Evolutionary conservation across 2,329 filamentous ascomycete genomes (phyloP), one percentile per base, ranked within the genome.

Genomic region (Ophiocordyceps camponoti-floridani): DNA sequence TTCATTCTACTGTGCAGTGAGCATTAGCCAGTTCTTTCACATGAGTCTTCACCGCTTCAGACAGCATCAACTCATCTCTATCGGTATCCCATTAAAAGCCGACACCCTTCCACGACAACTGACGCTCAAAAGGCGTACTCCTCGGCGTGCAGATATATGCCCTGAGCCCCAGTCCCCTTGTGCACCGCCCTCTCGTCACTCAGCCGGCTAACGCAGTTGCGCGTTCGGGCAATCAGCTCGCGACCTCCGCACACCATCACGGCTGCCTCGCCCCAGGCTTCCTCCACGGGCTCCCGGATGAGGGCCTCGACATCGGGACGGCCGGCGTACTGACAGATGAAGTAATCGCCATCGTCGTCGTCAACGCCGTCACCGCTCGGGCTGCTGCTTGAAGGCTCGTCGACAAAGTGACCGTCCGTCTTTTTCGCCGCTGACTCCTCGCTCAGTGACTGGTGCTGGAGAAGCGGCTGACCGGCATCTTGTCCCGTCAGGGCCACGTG

Each of bases 131-230:
- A 73, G 23, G 65, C 66, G 55, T 77, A 79, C 54, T 79, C 74
- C 49, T 79, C 75, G 1, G 72, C 73, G 54, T 75, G 68, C 45
- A 79, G 52, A 53, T 71, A 68, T 38, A 79, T 78, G 0, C 75
- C 75, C 53, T 79, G 75, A 0, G 75, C 75, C 1, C 73, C 75
- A 0, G 73, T 78, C 5, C 75, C 75, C 55, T 79, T 79, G 53
- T 79, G 75, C 19, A 79, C 75, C 1, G 70, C 75, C 38, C 75
- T 60, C 58, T 79, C 75, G 51, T 79, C 74, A 44, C 72, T 75
- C 48, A 79, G 48, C 28, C 58, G 60, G 2, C 70, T 68, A 3
- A 79, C 73, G 46, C 64, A 69, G 50, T 75, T 78, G 46, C 75
- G 62, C 13, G 72, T 68, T 41, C 60, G 60, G 2, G 71, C 62